phyloP scores from a whole-genome alignment of 2,329 filamentous ascomycete species.

The Ascochyta clinopodiicola region DNA sequence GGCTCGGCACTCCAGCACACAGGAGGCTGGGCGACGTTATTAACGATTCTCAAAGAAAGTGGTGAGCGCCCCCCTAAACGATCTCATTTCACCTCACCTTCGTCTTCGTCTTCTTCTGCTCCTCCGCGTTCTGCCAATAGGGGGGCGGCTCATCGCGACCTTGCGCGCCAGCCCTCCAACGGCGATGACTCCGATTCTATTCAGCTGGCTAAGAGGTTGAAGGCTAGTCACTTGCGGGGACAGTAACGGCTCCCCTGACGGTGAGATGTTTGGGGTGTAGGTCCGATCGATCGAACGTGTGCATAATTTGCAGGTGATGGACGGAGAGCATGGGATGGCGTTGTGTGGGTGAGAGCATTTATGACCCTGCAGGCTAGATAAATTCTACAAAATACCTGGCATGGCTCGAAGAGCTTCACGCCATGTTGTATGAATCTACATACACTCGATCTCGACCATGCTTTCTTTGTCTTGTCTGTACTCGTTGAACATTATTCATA shows the following conservation, averaged over 20 bases:
- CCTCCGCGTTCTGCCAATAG: slow-evolving; percentile 42
- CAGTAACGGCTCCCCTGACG: slow-evolving; percentile 30
- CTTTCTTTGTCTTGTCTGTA: no score
- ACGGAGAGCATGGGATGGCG: no score
- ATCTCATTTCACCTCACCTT: slow-evolving; percentile 42
- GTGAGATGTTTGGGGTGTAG: slow-evolving; percentile 28
- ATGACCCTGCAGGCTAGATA: no score
- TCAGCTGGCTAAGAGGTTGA: slow-evolving; percentile 70
- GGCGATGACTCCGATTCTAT: slow-evolving; percentile 61
- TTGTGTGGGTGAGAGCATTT: no score
- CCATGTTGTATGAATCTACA: no score
- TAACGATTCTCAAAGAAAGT: slow-evolving; percentile 93
- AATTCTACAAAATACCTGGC: no score
- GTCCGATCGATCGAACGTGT: slow-evolving; percentile 23
- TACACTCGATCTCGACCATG: no score
- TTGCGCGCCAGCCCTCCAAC: slow-evolving; percentile 35
- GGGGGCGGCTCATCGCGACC: slow-evolving; percentile 44
- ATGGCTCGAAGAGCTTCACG: no score
- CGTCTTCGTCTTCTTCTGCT: slow-evolving; percentile 32
- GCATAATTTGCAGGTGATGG: background rate
- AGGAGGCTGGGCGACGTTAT: slow-evolving; percentile 90
- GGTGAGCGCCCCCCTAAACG: slow-evolving; percentile 94
- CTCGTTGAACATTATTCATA: no score
- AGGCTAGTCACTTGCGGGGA: slow-evolving; percentile 63
- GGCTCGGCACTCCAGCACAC: slow-evolving; percentile 84